A percentile compares a stretch with the other conserved stretches of the same genome.
These are phyloP conservation scores for Exophiala mesophila DNA, from an alignment of 2,329 filamentous ascomycete species.

Conservation along the genomic window DNA sequence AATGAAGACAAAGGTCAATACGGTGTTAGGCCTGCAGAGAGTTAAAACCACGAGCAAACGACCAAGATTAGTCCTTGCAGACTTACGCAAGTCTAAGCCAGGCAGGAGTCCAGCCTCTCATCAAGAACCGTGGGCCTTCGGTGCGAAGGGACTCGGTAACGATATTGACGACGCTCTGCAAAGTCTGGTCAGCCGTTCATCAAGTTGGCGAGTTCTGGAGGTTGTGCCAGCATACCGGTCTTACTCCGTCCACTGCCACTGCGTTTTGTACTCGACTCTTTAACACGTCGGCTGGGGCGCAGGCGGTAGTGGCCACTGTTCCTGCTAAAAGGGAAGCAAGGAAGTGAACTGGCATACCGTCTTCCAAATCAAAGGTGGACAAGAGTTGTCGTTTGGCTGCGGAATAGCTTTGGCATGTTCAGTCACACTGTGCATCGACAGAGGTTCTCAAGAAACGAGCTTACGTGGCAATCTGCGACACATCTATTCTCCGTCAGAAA, in stretches of 20 bases:
- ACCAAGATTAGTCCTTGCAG: too few relatives aligned
- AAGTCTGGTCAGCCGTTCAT: slow-evolving; percentile 1
- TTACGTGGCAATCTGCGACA: slow-evolving; percentile 20
- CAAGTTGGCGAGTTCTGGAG: neutral
- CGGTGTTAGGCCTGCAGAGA: slow-evolving; percentile 12
- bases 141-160: slow-evolving; percentile 15
- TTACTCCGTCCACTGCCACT: slow-evolving; percentile 13
- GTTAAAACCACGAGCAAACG: neutral
- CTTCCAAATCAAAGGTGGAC: slow-evolving; percentile 12
- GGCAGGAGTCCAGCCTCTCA: slow-evolving; percentile 19
- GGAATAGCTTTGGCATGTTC: slow-evolving; percentile 15
- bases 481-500: slow-evolving; percentile 10
- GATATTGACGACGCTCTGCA: slow-evolving; percentile 15
- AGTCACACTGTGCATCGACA: too few relatives aligned
- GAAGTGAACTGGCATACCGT: slow-evolving; percentile 18
- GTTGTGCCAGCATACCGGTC: slow-evolving; percentile 9
- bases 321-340: slow-evolving; percentile 18
- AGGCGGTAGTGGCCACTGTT: slow-evolving; percentile 20
- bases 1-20: slow-evolving; percentile 20
- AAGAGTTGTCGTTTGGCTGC: slow-evolving; percentile 17
- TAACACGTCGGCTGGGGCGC: slow-evolving; percentile 19
- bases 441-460: neutral
- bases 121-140: slow-evolving; percentile 17
- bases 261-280: slow-evolving; percentile 21
- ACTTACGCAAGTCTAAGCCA: slow-evolving; percentile 21